phyloP scores from a whole-genome alignment of 2,329 filamentous ascomycete species.

The Harringtonia lauricola region DNA sequence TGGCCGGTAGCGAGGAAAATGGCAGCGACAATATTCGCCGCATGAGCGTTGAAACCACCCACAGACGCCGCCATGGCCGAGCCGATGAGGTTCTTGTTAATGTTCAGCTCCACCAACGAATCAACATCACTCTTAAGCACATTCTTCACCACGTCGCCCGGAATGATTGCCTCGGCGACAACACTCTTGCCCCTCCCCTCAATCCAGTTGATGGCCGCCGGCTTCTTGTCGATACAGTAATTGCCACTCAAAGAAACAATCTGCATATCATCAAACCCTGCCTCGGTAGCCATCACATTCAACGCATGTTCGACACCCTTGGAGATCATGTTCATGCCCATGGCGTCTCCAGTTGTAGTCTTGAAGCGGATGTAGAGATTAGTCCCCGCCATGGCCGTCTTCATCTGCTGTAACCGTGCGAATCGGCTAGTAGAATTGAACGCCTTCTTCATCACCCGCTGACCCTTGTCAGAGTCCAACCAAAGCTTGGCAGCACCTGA shows the following conservation, averaged over 20 bases:
- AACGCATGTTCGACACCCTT: constrained; percentile 96
- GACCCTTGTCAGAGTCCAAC: constrained; percentile 85
- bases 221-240: constrained; percentile 97
- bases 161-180: constrained; percentile 94
- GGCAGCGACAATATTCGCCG: constrained; percentile 92
- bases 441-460: constrained; percentile 72
- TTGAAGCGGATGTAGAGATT: constrained; percentile 97
- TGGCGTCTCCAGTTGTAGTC: constrained; percentile 95
- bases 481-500: constrained; percentile 91
- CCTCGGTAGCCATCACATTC: constrained; percentile 73
- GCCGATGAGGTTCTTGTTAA: constrained; percentile 90
- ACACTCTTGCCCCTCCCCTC: constrained; percentile 95
- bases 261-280: constrained; percentile 89
- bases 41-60: constrained; percentile 96
- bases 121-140: constrained; percentile 93
- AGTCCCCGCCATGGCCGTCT: constrained; percentile 86
- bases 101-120: constrained; percentile 83
- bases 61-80: constrained; percentile 94
- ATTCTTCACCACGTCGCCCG: constrained; percentile 69
- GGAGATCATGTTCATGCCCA: constrained; percentile 99
- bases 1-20: constrained; percentile 94
- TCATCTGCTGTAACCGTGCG: constrained; percentile 78
- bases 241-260: constrained; percentile 94
- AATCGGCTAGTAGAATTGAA: constrained; percentile 98
- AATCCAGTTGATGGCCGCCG: constrained; percentile 97